phyloP scores from a whole-genome alignment of 208 protist species.

The Phytomonas francai region DNA sequence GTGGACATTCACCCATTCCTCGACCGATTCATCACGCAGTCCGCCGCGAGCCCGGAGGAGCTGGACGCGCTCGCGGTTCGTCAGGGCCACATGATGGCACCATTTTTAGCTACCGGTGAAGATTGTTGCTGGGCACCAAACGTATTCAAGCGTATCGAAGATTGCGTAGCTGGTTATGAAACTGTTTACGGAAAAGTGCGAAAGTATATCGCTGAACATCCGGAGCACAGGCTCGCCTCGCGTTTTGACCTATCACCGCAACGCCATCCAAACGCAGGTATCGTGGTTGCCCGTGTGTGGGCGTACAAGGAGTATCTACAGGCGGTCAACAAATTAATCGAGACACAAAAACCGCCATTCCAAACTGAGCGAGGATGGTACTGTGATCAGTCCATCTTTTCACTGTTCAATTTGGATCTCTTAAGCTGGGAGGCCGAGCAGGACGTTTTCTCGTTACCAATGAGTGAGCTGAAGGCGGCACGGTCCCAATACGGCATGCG shows the following conservation, averaged over 20 bases:
- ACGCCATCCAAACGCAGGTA: not conserved
- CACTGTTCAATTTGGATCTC: not conserved
- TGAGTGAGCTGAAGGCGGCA: not conserved
- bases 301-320: not conserved
- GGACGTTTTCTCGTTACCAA: not conserved
- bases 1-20: not conserved
- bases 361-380: not conserved
- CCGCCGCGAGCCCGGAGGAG: not conserved
- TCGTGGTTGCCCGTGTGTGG: not conserved
- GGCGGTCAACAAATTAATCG: not conserved
- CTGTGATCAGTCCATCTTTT: slow-evolving; percentile 1
- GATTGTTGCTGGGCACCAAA: not conserved
- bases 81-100: not conserved
- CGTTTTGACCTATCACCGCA: not conserved
- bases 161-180: not conserved
- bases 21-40: not conserved
- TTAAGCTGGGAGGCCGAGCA: not conserved
- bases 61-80: not conserved
- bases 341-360: not conserved
- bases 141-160: not conserved
- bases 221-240: not conserved
- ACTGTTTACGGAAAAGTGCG: not conserved
- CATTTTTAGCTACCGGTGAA: not conserved
- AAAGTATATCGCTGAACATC: not conserved
- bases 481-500: not conserved